A percentile compares a stretch with the other conserved stretches of the same genome.
Evolutionary conservation across 2,329 filamentous ascomycete species (phyloP).

Genomic region (Tolypocladium tundrense): DNA sequence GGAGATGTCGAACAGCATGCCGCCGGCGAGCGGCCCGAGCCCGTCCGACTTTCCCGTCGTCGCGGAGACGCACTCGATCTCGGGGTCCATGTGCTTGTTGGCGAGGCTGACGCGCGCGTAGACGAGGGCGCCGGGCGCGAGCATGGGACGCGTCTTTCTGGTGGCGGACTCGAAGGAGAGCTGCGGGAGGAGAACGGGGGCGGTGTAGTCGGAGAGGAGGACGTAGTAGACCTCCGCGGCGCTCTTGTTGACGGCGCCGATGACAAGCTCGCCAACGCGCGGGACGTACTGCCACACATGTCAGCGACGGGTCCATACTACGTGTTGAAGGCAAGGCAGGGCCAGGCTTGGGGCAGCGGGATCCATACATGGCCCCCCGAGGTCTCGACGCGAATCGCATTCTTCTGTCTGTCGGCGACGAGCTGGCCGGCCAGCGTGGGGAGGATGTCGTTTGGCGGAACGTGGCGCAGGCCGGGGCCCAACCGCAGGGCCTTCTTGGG

Average conservation of each 20-base stretch:
- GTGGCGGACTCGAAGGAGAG: conserved; percentile 88
- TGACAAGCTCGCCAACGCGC: conserved; percentile 71
- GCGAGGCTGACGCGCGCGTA: conserved; percentile 77
- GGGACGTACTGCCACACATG: conserved; percentile 58
- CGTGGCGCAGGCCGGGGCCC: conserved; percentile 73
- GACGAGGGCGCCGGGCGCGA: conserved; percentile 66
- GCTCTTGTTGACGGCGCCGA: conserved; percentile 73
- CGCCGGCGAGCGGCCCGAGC: conserved; percentile 70
- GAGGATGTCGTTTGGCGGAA: conserved; percentile 64
- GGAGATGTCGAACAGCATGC: conserved; percentile 78
- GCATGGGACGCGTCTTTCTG: conserved; percentile 79
- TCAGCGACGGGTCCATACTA: background rate
- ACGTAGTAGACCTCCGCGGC: conserved; percentile 72
- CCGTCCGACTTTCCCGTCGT: conserved; percentile 83
- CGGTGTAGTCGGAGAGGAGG: conserved; percentile 55
- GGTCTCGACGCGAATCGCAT: conserved; percentile 67
- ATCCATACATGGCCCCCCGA: conserved; percentile 54
- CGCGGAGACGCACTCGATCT: conserved; percentile 81
- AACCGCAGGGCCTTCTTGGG: conserved; percentile 64
- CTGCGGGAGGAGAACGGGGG: conserved; percentile 65
- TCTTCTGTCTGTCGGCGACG: conserved; percentile 59
- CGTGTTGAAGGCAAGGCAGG: background rate
- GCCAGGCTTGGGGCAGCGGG: conserved; percentile 10
- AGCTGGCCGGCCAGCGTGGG: conserved; percentile 59
- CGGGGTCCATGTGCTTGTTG: conserved; percentile 75